Evolutionary conservation across 345 rosid species (phyloP).

Genomic region (Heritiera littoralis): DNA sequence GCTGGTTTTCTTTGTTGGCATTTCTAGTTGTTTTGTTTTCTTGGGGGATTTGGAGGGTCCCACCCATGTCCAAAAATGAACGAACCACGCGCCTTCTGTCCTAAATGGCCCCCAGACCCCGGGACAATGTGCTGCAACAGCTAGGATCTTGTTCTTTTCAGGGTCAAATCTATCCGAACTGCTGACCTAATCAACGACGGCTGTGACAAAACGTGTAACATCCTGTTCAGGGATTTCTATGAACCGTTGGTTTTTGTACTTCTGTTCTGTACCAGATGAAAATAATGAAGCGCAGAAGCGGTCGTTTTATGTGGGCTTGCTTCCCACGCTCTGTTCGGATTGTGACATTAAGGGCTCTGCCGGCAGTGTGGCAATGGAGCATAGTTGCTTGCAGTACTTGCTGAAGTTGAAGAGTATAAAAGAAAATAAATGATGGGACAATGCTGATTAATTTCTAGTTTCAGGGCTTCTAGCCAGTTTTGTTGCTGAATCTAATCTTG

Average conservation of each 20-base stretch:
- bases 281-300: no score
- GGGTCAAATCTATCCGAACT: not conserved
- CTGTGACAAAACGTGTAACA: not conserved
- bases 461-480: not conserved
- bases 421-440: no score
- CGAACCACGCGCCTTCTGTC: not conserved
- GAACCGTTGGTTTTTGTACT: not conserved
- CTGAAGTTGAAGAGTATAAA: not conserved
- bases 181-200: not conserved
- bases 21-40: slow-evolving; percentile 13
- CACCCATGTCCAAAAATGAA: not conserved
- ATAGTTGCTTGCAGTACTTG: not conserved
- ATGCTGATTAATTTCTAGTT: not conserved
- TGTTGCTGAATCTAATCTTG: no score
- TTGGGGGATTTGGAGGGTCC: slow-evolving; percentile 6
- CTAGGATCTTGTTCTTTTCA: not conserved
- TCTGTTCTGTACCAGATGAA: no score
- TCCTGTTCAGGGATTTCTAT: not conserved
- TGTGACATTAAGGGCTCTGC: not conserved
- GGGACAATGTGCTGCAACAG: no score
- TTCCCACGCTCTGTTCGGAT: not conserved
- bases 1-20: not conserved
- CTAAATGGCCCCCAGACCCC: not conserved
- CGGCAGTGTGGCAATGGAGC: not conserved
- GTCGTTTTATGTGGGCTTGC: not conserved